Evolutionary conservation across 164 flowering plant species (phyloP).

Genomic region (Echeveria elegans): DNA sequence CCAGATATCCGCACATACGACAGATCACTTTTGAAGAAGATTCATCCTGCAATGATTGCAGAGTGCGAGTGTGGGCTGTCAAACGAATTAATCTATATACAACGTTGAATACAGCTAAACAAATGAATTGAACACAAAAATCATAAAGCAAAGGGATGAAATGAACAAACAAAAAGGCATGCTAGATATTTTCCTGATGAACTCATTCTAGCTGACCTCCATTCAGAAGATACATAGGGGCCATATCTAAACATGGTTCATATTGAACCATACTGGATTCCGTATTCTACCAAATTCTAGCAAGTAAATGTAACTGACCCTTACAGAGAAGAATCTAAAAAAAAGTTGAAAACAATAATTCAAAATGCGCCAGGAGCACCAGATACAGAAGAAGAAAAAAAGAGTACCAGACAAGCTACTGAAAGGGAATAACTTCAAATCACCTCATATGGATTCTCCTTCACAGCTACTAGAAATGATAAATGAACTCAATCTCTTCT

Average conservation of each 20-base stretch:
- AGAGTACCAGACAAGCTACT: too few species aligned
- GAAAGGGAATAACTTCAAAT: not conserved
- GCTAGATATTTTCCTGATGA: not conserved
- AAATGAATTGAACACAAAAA: not conserved
- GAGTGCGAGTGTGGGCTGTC: not conserved
- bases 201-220: too few species aligned
- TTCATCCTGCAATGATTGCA: not conserved
- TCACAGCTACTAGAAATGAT: not conserved
- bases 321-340: not conserved
- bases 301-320: not conserved
- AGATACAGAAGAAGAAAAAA: too few species aligned
- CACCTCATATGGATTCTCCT: not conserved
- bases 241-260: not conserved
- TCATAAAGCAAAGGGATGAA: not conserved
- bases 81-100: not conserved
- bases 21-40: not conserved
- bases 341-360: not conserved
- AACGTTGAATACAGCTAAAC: not conserved
- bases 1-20: not conserved
- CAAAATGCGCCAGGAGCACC: not conserved
- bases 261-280: too few species aligned
- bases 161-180: not conserved
- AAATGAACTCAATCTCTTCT: not conserved
- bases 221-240: not conserved
- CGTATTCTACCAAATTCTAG: not conserved